Percentiles rank a stretch among this genome's conserved stretches.
These are phyloP conservation scores for Fusarium sororula DNA, from an alignment of 2,329 filamentous ascomycete species.

Conservation along the genomic window DNA sequence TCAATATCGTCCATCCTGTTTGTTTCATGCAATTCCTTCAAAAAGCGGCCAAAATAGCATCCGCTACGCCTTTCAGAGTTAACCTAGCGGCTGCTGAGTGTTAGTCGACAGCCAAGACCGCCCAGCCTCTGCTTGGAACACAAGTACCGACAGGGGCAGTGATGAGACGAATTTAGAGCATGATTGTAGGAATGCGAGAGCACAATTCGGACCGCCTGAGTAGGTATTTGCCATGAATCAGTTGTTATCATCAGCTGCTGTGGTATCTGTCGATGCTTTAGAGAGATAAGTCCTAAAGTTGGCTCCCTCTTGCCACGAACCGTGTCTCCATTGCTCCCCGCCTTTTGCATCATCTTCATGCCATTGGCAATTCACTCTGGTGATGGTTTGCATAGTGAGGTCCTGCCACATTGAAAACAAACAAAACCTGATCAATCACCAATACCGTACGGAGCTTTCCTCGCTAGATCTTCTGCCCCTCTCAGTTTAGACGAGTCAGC, in stretches of 20 bases:
- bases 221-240: not conserved
- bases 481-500: conserved; percentile 27
- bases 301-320: conserved; percentile 26
- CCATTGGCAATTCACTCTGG: conserved; percentile 26
- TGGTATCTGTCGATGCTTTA: not conserved
- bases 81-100: conserved; percentile 21
- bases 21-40: conserved; percentile 21
- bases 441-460: conserved; percentile 13
- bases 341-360: conserved; percentile 32
- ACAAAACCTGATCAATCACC: conserved; percentile 7
- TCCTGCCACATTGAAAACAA: conserved; percentile 17
- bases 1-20: conserved; percentile 2
- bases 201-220: not conserved
- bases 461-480: conserved; percentile 3
- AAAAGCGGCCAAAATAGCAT: conserved; percentile 27
- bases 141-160: conserved; percentile 17
- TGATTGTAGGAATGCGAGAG: not conserved
- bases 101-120: conserved; percentile 15
- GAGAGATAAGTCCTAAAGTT: not conserved
- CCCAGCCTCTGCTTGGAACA: conserved; percentile 12
- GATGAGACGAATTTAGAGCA: not conserved
- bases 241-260: not conserved
- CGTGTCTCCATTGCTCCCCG: conserved; percentile 16
- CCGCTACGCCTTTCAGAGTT: conserved; percentile 26
- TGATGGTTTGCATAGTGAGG: not conserved